These are phyloP conservation scores for Anethum foeniculum DNA, from an alignment of 140 eudicot species.

Conservation along the genomic window DNA sequence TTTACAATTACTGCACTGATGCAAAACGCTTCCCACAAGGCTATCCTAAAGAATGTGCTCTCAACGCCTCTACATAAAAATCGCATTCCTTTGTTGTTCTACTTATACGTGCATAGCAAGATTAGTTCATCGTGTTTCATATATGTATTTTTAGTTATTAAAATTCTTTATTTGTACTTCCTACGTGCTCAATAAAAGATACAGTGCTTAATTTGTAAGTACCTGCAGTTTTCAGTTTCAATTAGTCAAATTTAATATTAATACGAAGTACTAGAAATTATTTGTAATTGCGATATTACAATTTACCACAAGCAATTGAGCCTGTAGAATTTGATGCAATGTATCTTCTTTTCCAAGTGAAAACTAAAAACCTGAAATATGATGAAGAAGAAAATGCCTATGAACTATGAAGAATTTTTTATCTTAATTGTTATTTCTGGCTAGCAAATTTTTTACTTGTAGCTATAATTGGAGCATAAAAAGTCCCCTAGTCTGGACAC, in stretches of 20 bases:
- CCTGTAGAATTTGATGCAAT: too few species aligned
- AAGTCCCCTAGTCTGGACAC: not conserved
- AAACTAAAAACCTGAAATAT: too few species aligned
- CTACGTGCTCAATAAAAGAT: not conserved
- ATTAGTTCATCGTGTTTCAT: not conserved
- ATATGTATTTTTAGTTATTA: not conserved
- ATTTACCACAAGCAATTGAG: not conserved
- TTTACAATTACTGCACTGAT: constrained; percentile 46
- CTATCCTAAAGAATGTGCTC: constrained; percentile 17
- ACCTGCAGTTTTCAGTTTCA: not conserved
- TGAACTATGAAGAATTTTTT: too few species aligned
- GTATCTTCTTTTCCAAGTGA: too few species aligned
- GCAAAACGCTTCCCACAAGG: constrained; percentile 19
- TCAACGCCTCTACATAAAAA: not conserved
- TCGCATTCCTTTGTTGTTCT: not conserved
- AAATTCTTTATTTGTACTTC: constrained; percentile 1
- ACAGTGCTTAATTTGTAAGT: not conserved
- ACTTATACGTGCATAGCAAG: constrained; percentile 3
- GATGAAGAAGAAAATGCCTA: too few species aligned
- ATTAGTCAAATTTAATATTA: not conserved
- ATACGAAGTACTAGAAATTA: not conserved
- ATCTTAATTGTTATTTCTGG: too few species aligned
- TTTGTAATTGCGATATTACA: not conserved
- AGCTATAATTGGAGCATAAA: too few species aligned
- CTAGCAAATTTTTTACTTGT: not conserved